Base-by-base conservation (phyloP, 306 rosid genomes). In the Cucurbita argyrosperma region DNA sequence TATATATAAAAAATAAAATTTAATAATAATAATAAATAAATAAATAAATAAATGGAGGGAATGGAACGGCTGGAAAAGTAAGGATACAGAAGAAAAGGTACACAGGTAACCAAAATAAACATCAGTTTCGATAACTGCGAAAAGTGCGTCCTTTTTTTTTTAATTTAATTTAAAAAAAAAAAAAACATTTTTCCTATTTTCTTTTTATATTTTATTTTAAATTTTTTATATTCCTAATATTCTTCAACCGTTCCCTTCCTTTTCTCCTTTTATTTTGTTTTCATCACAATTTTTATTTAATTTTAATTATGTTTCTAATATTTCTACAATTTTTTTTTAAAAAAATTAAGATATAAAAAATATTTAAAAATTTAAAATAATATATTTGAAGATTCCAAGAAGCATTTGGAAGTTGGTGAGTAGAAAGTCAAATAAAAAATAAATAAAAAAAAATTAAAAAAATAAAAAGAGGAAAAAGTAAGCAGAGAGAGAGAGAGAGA, bases 41-140 rank as follows among this genome's bases (percentile, higher is more conserved):
- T 19, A 21, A 21, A 21, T 0, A 21, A 21, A 21, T 0, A 26
- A 30, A 30, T 30, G 35, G 35, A 30, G 35, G 35, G 35, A 30
- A 30, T 30, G 35, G 35, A 30, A 30, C 35, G 35, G 35, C 35
- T 30, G 0, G 35, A 30, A 30, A 30, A 30, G 35, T 30, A 0
- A 30, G 35, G 35, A 30, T 26, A 30, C 35, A 30, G 35, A 30
- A 30, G 35, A 66, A 43, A 66, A 45, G 39, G 72, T 66, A 21
- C 14, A 13, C 7, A 38, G 46, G 5, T 8, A 4, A 60, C 10
- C 15, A 8, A 43, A 65, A 65, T 55, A 45, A 45, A 21, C 6
- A 68, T 68, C 73, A 68, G 55, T 68, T 68, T 68, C 73, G 73
- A 68, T 19, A 7, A 19, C 15, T 19, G 73, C 56, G 73, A 68